Base-by-base conservation (phyloP, 805 yeast species). In the Saccharomycopsis babjevae region DNA sequence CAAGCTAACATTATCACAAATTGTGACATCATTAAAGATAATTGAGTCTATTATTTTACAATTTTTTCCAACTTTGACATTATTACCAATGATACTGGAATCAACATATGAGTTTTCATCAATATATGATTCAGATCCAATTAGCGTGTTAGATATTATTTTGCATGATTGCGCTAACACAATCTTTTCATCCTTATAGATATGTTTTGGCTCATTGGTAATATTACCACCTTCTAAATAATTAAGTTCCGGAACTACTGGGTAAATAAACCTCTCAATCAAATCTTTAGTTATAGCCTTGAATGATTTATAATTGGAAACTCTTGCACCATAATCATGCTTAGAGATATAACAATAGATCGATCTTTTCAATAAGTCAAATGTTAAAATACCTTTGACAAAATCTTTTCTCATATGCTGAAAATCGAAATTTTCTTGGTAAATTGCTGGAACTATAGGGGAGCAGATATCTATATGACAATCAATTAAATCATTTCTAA, bases 401-500 rank as follows among this genome's bases (percentile, higher is more conserved):
- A 93, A 94, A 73, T 94, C 98, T 40, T 81, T 78, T 72, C 99
- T 81, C 64, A 93, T 76, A 58, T 82, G 77, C 72, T 93, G 97
- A 72, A 92, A 94, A 74, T 94, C 99, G 68, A 94, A 94, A 72
- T 94, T 93, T 69, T 94, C 99, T 68, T 90, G 96, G 75, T 93
- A 94, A 63, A 93, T 86, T 16, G 96, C 94, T 1, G 97, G 97
- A 11, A 94, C 97, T 66, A 86, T 90, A 1, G 96, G 90, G 6
- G 97, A 80, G 73, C 99, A 94, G 63, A 94, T 90, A 74, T 94
- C 99, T 60, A 94, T 91, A 71, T 88, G 94, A 72, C 99, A 94
- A 75, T 94, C 99, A 62, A 94, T 92, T 65, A 94, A 80, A 72
- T 94, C 98, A 72, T 94, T 94, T 70, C 97, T 83, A 61, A 94